Base-by-base conservation (phyloP, 2,329 filamentous ascomycete species). In the Chaetomiaceae sp. region DNA sequence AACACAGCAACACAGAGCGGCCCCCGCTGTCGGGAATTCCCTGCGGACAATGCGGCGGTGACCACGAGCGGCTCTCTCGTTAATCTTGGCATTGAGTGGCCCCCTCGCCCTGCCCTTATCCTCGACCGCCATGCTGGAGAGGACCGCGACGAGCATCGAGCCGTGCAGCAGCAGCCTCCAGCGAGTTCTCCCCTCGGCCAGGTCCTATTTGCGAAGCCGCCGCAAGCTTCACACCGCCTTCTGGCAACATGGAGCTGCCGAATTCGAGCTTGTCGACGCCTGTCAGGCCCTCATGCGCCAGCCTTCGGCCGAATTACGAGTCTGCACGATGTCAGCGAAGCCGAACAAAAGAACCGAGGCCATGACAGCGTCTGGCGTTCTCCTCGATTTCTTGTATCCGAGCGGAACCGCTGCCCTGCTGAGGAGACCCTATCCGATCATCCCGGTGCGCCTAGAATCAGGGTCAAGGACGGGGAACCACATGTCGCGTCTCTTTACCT, bases 361-460 rank as follows among this genome's bases (percentile, higher is more conserved):
- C 2, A 61, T 78, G 51, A 67, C 67, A 34, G 48, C 49, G 9
- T 79, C 78, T 4, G 62, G 71, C 8, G 75, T 80, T 50, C 66
- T 79, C 43, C 73, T 82, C 64, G 79, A 82, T 64, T 82, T 82
- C 49, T 65, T 82, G 8, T 81, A 81, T 48, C 79, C 79, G 5
- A 72, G 61, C 30, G 73, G 72, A 9, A 71, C 76, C 10, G 52
- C 73, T 11, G 66, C 71, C 13, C 66, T 77, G 5, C 60, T 78
- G 54, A 72, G 73, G 37, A 71, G 70, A 25, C 60, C 66, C 44
- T 61, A 58, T 9, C 60, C 60, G 1, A 56, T 50, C 5, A 41
- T 59, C 2, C 25, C 53, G 9, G 55, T 60, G 30, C 58, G 58
- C 3, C 49, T 62, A 25, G 61, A 62, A 21, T 38, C 56, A 11